Percentiles rank a stretch among this genome's conserved stretches.
phyloP scores from a whole-genome alignment of 1,284 basidiomycete genomes.

The Ceratobasidium sp. region DNA sequence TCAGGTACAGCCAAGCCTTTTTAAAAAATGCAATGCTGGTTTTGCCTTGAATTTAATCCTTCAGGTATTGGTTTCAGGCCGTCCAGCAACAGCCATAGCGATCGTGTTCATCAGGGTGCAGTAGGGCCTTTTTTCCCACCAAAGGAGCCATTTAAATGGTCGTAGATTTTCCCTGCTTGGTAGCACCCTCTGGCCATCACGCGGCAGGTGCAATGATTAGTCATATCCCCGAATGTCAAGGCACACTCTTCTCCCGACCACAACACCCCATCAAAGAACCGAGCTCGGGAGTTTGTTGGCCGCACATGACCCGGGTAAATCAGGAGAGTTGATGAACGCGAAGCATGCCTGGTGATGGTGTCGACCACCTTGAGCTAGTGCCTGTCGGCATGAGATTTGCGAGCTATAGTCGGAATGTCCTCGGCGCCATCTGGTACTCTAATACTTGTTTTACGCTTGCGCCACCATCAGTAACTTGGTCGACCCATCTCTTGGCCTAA shows the following conservation, averaged over 20 bases:
- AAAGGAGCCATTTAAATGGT: too few relatives aligned
- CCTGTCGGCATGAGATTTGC: constrained; percentile 6
- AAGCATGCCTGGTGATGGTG: background rate
- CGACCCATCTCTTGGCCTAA: background rate
- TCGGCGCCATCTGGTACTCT: constrained; percentile 30
- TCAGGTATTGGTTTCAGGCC: too few relatives aligned
- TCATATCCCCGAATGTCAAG: background rate
- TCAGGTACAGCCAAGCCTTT: too few relatives aligned
- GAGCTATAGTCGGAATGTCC: constrained; percentile 27
- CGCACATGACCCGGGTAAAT: constrained; percentile 9
- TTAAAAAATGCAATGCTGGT: too few relatives aligned
- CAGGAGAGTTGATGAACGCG: background rate
- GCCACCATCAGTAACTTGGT: background rate
- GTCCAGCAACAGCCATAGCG: too few relatives aligned
- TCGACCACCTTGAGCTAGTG: background rate
- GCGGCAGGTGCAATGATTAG: constrained; percentile 2
- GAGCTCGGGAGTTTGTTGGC: background rate
- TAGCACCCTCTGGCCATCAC: constrained; percentile 2
- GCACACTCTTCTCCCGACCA: constrained; percentile 18
- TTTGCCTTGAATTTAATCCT: too few relatives aligned
- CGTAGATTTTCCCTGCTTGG: too few relatives aligned
- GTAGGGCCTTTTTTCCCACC: too few relatives aligned
- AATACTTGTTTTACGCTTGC: background rate
- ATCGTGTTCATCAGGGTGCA: too few relatives aligned
- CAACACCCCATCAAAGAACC: background rate